Base-by-base conservation (phyloP, 2,329 filamentous ascomycete species). In the Monosporascus sp. region DNA sequence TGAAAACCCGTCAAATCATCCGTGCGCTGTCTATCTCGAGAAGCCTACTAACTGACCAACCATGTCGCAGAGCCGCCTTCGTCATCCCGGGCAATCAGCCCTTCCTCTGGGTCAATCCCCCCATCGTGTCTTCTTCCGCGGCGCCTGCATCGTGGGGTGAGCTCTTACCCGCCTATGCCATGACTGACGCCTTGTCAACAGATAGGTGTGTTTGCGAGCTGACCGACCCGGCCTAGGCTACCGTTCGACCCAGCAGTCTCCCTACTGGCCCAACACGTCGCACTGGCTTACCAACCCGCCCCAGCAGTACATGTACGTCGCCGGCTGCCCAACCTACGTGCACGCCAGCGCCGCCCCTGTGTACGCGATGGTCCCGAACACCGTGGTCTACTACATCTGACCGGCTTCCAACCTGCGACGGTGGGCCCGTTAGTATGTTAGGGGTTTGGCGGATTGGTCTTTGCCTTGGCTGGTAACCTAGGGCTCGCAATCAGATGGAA, bases 81-180 rank as follows among this genome's bases (percentile, higher is more conserved):
- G 14, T 31, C 14, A n/a, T 20, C 37, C 14, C 27, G 37, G 38
- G 41, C 19, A 50, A 52, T n/a, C 51, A 52, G 48, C 58, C 58
- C 11, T 56, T 47, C 35, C 55, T 60, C 22, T 54, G 38, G 57
- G 26, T 58, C 8, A 60, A 60, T 27, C 52, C 58, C 22, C 57
- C 58, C 1, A 11, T 60, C 16, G 58, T 58, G 14, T 49, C 55
- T 37, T 55, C 58, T 1, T 56, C 56, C 0, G 44, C 49, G 7
- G 51, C 56, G n/a, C 40, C 58, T 7, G 53, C 53, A 9, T 52
- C 56, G 27, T 59, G 54, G 52, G 55, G 56, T 60, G 55, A 55
- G 56, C 53, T 16, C 37, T 40, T 19, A 17, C 19, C 40, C 22
- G 22, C 22, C 22, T 14, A 6, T 20, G 31, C 11, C 31, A 2